Conservation (phyloP, 345 rosid genomes). For the Eucalyptus pauciflora region DNA sequence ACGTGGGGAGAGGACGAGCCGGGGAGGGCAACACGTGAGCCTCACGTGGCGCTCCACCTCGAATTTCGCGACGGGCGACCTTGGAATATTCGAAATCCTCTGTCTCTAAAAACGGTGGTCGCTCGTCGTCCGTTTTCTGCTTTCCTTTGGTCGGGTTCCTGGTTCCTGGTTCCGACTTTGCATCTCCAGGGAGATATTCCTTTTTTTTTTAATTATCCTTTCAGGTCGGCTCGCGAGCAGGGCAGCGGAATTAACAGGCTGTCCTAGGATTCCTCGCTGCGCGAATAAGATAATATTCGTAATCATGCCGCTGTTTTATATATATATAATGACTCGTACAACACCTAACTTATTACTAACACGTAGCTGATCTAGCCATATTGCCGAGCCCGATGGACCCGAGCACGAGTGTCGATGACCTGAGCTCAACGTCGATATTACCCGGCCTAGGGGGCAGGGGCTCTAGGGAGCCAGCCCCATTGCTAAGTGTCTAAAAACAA, state of each 20-base stretch:
- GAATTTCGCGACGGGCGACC: background rate
- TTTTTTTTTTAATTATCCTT: background rate
- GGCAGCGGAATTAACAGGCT: background rate
- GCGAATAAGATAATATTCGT: background rate
- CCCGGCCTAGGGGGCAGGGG: too few relatives aligned
- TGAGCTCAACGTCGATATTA: too few relatives aligned
- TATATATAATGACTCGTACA: too few relatives aligned
- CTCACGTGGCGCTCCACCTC: background rate
- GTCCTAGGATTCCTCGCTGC: background rate
- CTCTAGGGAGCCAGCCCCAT: rapidly evolving
- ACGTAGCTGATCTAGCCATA: rapidly evolving
- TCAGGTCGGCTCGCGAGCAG: background rate
- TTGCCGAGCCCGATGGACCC: too few relatives aligned
- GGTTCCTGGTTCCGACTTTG: background rate
- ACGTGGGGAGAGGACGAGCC: background rate
- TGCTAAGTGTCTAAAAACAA: too few relatives aligned
- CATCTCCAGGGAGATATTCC: background rate
- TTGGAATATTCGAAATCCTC: background rate
- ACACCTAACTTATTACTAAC: rapidly evolving
- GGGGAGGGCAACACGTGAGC: background rate
- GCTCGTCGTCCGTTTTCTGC: background rate
- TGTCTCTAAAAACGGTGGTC: background rate
- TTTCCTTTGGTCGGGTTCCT: background rate
- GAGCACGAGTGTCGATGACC: too few relatives aligned
- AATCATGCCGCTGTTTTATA: background rate